Evolutionary conservation across 768 basidiomycete genomes (phyloP).

Genomic region (Termitomyces sp.): DNA sequence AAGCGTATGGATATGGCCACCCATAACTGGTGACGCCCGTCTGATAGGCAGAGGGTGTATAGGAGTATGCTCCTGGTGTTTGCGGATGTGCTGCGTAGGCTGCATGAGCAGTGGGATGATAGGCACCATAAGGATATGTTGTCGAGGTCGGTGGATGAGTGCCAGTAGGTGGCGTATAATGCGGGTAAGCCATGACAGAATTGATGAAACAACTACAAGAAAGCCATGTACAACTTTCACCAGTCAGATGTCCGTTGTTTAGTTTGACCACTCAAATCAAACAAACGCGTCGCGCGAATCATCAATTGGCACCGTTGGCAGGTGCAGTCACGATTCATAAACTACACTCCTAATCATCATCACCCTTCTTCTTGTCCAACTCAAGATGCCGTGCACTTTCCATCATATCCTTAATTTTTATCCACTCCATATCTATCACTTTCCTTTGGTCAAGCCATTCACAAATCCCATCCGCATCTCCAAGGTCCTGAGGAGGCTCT

Average conservation of each 20-base stretch:
- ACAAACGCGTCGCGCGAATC: too few relatives aligned
- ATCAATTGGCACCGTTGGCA: too few relatives aligned
- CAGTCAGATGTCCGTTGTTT: too few relatives aligned
- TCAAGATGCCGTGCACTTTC: conserved; percentile 68
- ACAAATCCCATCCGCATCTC: conserved; percentile 75
- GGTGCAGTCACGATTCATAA: too few relatives aligned
- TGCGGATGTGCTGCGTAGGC: conserved; percentile 37
- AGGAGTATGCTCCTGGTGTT: conserved; percentile 49
- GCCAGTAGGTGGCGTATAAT: conserved; percentile 21
- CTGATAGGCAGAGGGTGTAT: conserved; percentile 48
- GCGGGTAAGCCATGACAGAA: conserved; percentile 21
- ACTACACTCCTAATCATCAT: conserved; percentile 28
- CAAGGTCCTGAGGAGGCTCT: conserved; percentile 61
- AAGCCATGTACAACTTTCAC: too few relatives aligned
- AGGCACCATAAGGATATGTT: conserved; percentile 65
- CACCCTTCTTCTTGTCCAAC: conserved; percentile 41
- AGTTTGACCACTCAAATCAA: too few relatives aligned
- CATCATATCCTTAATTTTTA: conserved; percentile 69
- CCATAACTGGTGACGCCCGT: conserved; percentile 69
- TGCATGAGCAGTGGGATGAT: conserved; percentile 35
- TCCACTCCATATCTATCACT: conserved; percentile 68
- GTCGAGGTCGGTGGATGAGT: conserved; percentile 38
- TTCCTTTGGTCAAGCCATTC: conserved; percentile 76
- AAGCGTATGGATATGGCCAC: conserved; percentile 71
- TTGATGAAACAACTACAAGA: neutral